Base-by-base conservation (phyloP, 495 filamentous ascomycete genomes). In the Mycothermus thermophilus region DNA sequence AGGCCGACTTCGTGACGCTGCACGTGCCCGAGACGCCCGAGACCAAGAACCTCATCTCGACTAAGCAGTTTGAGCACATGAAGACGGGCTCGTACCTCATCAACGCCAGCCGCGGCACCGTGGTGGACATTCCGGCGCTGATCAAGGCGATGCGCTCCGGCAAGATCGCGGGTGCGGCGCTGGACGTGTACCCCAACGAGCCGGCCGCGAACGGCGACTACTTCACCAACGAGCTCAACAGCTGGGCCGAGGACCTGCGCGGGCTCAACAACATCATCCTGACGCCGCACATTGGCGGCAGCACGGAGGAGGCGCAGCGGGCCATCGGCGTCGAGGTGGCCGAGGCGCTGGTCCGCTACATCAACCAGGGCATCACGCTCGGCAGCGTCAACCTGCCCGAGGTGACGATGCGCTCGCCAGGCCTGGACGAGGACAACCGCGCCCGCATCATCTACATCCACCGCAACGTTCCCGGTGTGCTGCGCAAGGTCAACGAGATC, bases 311-410 rank as follows among this genome's bases (percentile, higher is more conserved):
- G 64, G 92, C 92, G 5, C 92, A 99, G 61, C 75, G 83, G 34
- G 88, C 92, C 7, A 99, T 96, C 54, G 92, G 92, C 44, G 66
- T 92, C 17, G 92, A 99, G 66, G 90, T 99, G 26, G 74, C 70
- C 27, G 76, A 90, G 8, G 79, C 85, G 37, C 63, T 99, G 35
- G 79, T 90, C 32, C 72, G 80, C 40, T 96, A 95, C 54, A 87
- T 96, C 54, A 99, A 85, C 59, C 80, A 83, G 55, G 92, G 92
- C 34, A 71, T 72, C 34, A 99, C 92, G 13, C 58, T 84, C 30
- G 85, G 83, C 39, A 80, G 90, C 44, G 92, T 95, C 51, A 99
- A 99, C 58, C 70, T 99, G 67, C 92, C 92, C 21, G 92, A 96
- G 60, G 82, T 94, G 40, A 75, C 67, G 42, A 72, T 96, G 41